Evolutionary conservation across 352 stramenopile species (phyloP), one percentile per base, ranked within the genome.

Genomic region (Globisporangium abappressorium): DNA sequence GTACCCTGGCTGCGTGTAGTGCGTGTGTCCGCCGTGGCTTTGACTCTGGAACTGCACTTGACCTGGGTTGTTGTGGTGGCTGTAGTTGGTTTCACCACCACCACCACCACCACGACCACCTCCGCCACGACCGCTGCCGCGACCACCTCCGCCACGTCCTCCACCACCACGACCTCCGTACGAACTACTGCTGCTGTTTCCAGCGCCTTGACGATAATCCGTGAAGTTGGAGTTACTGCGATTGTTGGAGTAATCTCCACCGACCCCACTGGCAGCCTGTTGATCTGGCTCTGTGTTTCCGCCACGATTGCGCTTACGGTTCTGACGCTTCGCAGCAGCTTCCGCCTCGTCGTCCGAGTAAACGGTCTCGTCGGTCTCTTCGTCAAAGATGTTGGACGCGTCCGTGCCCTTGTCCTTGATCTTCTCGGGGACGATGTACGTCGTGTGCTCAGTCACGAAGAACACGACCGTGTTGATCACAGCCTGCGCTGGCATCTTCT

Each of bases 261-360:
- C 41, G 11, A 36, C 53, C 6, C 6, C 22, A 15, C 20, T 20
- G 30, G 43, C 5, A n/a, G 5, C 6, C 20, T 47, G 55, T 22
- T 56, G 54, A 30, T 22, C 53, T 20, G 20, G 12, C 15, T 57
- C 51, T n/a, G 63, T 34, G 18, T 55, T 61, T 7, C 67, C 77
- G 11, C 72, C 74, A 9, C 82, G 81, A 64, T 87, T 91, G 26
- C 83, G 78, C 57, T 94, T 96, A 4, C 83, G 74, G 57, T 90
- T 87, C 41, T 78, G 66, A 28, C 81, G 76, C 72, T 94, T 96
- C 5, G 85, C 80, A 0, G 75, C 81, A 0, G 85, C 82, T 58
- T 96, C 88, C 0, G 82, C 81, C 70, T 96, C 88, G 64, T 96
- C 88, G 69, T 96, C 88, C 24, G 88, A 96, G 69, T 87, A 96